These are phyloP conservation scores for Daedalea quercina DNA, from an alignment of 768 basidiomycete genomes.

Conservation along the genomic window DNA sequence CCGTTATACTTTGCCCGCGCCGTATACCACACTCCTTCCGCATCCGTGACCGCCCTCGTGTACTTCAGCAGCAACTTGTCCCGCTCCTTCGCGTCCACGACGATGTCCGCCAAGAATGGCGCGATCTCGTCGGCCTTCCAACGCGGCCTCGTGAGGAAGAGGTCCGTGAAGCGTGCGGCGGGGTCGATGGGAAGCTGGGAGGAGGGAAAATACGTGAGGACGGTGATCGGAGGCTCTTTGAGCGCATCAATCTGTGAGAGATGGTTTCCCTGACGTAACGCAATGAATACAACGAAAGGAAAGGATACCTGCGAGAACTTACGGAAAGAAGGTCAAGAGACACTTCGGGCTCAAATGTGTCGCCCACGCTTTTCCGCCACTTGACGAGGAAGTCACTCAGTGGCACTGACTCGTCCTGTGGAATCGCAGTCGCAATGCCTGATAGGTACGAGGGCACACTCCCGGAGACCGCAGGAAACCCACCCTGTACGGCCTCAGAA, in stretches of 20 bases:
- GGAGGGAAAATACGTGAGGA: constrained; percentile 70
- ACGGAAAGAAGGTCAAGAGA: constrained; percentile 67
- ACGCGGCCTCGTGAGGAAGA: constrained; percentile 73
- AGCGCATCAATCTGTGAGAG: constrained; percentile 37
- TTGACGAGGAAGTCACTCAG: constrained; percentile 49
- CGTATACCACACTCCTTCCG: constrained; percentile 68
- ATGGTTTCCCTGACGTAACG: constrained; percentile 66
- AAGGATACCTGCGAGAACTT: constrained; percentile 12
- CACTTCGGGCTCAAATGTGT: constrained; percentile 62
- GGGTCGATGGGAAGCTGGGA: constrained; percentile 73
- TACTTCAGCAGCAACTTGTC: constrained; percentile 87
- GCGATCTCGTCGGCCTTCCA: constrained; percentile 79
- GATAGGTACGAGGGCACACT: too few relatives aligned
- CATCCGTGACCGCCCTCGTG: constrained; percentile 69
- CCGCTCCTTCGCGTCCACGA: constrained; percentile 77
- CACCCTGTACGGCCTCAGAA: constrained; percentile 61
- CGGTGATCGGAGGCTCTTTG: constrained; percentile 23
- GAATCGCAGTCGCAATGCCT: too few relatives aligned
- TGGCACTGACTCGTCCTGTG: constrained; percentile 52
- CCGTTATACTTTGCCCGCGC: constrained; percentile 56
- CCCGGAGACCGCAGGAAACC: neutral
- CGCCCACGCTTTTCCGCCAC: constrained; percentile 76
- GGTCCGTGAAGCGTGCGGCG: constrained; percentile 73
- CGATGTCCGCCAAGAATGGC: constrained; percentile 79
- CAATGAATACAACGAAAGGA: neutral